Base-by-base conservation (phyloP, 768 basidiomycete species). In the Podaxis sp. region DNA sequence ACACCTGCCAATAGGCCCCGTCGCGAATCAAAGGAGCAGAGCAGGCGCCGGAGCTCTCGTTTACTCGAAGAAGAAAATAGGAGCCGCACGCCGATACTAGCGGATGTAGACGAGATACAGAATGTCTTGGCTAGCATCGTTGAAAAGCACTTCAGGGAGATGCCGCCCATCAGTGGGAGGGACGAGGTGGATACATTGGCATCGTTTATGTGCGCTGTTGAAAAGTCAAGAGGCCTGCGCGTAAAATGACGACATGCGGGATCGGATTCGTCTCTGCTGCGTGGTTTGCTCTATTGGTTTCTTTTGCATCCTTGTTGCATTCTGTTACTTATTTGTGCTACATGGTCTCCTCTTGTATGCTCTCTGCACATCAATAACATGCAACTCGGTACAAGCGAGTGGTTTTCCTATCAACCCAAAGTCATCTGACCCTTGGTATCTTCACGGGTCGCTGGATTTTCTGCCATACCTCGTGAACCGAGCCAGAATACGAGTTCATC, bases 151-250 rank as follows among this genome's bases (percentile, higher is more conserved):
- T 93, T 91, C 70, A 77, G 82, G 59, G 84, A 88, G 40, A 76
- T 83, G 60, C 66, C 73, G 11, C 72, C 80, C 16, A 76, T 79
- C 25, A 77, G 71, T 62, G 77, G 78, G 11, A 78, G 86, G 55
- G 87, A 87, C 71, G 91, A 93, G 72, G 85, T 90, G 50, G 91
- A 93, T 62, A 89, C 86, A n/a, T 75, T 93, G 42, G 88, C 89
- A 18, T 82, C 86, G 32, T 92, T 93, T 65, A 88, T 92, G 88
- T 86, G 82, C 65, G 81, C 84, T 14, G 82, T 91, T 53, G 89
- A 87, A 71, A 85, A 83, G 71, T 74, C 76, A 61, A 85, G 83
- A 65, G 76, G 66, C 28, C 59, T 57, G 27, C 68, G 66, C 50
- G 58, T 61, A 37, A 63, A 61, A 50, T 56, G 50, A 28, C 61